Percentiles rank a stretch among this genome's conserved stretches.
phyloP scores from a whole-genome alignment of 768 basidiomycete species.

The Amanita muscaria region DNA sequence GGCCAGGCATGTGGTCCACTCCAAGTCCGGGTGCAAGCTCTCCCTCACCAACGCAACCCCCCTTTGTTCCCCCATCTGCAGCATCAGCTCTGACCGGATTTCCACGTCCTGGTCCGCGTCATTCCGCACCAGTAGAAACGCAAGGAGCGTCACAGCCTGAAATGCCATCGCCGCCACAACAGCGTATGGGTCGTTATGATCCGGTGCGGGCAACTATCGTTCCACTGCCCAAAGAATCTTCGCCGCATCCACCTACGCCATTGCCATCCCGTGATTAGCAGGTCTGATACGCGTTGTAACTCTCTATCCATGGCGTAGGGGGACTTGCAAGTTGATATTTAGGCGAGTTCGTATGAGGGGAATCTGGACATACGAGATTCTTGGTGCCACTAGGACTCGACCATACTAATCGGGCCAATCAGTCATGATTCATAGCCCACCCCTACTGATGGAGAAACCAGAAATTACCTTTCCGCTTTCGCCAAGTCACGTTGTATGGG shows the following conservation, averaged over 20 bases:
- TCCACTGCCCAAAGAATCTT: constrained; percentile 8
- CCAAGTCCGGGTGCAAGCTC: constrained; percentile 23
- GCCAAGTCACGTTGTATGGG: not conserved
- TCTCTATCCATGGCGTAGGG: too few species aligned
- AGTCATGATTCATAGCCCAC: constrained; percentile 1
- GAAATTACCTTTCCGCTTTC: not conserved
- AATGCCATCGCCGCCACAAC: constrained; percentile 17
- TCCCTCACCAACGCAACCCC: constrained; percentile 14
- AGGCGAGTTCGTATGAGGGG: too few species aligned
- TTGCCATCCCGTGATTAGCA: not conserved
- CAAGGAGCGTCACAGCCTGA: constrained; percentile 10
- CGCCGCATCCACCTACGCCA: not conserved
- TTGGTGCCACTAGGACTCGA: not conserved
- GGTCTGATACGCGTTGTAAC: too few species aligned
- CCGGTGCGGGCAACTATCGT: constrained; percentile 38
- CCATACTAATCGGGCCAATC: constrained; percentile 4
- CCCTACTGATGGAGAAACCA: not conserved
- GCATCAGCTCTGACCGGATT: constrained; percentile 9
- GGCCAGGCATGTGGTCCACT: constrained; percentile 29
- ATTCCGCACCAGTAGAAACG: not conserved
- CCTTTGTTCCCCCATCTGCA: constrained; percentile 6
- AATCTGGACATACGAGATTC: too few species aligned
- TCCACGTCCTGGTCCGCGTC: not conserved
- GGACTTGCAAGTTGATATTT: too few species aligned
- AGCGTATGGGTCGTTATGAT: constrained; percentile 40